Conservation (phyloP, 2,329 filamentous ascomycete genomes). For the Fusarium continuum region DNA sequence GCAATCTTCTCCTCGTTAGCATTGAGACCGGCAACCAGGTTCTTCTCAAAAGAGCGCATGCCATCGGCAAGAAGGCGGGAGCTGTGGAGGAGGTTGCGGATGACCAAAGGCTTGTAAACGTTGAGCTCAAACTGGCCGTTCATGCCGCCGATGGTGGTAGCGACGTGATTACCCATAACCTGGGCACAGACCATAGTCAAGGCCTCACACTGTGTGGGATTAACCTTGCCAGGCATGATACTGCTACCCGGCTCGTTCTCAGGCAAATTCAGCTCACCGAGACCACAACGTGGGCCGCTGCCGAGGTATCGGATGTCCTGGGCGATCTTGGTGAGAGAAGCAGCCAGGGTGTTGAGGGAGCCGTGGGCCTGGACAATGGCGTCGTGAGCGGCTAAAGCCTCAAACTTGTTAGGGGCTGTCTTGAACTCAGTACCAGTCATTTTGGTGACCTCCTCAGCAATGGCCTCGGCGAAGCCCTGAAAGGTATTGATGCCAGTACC, state of each 20-base stretch:
- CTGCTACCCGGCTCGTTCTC: slow-evolving; percentile 98
- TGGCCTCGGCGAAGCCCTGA: slow-evolving; percentile 91
- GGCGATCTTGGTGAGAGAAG: slow-evolving; percentile 95
- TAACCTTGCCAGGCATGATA: slow-evolving; percentile 99
- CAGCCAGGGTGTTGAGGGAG: slow-evolving; percentile 89
- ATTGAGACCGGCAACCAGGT: slow-evolving; percentile 86
- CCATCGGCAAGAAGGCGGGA: slow-evolving; percentile 86
- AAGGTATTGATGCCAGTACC: slow-evolving; percentile 98
- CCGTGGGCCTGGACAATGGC: slow-evolving; percentile 94
- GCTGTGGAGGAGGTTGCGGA: slow-evolving; percentile 94
- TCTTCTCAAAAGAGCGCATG: slow-evolving; percentile 95
- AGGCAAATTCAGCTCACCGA: slow-evolving; percentile 90
- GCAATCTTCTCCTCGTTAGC: slow-evolving; percentile 94
- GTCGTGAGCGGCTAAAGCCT: slow-evolving; percentile 94
- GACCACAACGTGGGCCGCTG: slow-evolving; percentile 92
- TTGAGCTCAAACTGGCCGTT: slow-evolving; percentile 99
- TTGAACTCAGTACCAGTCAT: slow-evolving; percentile 94
- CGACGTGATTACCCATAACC: slow-evolving; percentile 97
- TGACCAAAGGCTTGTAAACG: slow-evolving; percentile 97
- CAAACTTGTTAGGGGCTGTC: slow-evolving; percentile 99
- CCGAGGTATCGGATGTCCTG: slow-evolving; percentile 98
- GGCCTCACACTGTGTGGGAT: slow-evolving; percentile 97
- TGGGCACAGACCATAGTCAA: slow-evolving; percentile 98
- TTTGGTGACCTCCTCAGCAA: slow-evolving; percentile 89
- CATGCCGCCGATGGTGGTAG: slow-evolving; percentile 92